Evolutionary conservation across 106 monocot species (phyloP), one percentile per base, ranked within the genome.

Genomic region (Apostasia shenzhenica): DNA sequence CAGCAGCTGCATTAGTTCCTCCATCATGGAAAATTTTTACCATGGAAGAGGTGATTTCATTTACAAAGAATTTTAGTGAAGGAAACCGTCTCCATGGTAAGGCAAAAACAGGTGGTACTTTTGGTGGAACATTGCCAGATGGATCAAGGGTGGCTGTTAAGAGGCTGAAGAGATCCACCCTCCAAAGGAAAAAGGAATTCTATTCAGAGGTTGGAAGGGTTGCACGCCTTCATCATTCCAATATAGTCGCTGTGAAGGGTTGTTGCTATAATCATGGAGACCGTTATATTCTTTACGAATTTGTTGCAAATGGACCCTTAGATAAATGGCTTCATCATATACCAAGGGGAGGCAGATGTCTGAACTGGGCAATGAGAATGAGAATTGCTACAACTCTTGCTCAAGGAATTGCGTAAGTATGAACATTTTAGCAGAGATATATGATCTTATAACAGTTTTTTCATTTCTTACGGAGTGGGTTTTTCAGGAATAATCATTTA

Each of bases 131-230:
- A 26, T 81, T 92, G 67, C 81, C 81, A 61, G 97, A 99, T 74
- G 97, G 87, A 64, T 78, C 82, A 3, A 82, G 81, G 68, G 92
- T 99, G 13, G 97, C 89, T 5, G 76, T 99, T 54, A 99, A 99
- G 72, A 92, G 85, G 69, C 65, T 99, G 26, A 89, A 78, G 73
- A 85, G 85, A 74, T 99, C 87, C 41, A 92, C 76, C 59, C 75
- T 99, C 68, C 97, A 99, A 76, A 89, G 97, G 71, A 99, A 92
- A 81, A 99, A 92, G 55, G 97, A 99, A 67, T 99, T 99, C 81
- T 92, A 84, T 66, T 90, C 97, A 57, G 92, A 92, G 71, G 75
- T 99, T 50, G 84, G 89, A 66, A 82, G 97, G 73, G 92, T 99
- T 59, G 89, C 87, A 54, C 87, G 66, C 48, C 86, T 99, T 67